These are phyloP conservation scores for Dothideomycetes sp. DNA, from an alignment of 2,329 filamentous ascomycete genomes.

Conservation along the genomic window DNA sequence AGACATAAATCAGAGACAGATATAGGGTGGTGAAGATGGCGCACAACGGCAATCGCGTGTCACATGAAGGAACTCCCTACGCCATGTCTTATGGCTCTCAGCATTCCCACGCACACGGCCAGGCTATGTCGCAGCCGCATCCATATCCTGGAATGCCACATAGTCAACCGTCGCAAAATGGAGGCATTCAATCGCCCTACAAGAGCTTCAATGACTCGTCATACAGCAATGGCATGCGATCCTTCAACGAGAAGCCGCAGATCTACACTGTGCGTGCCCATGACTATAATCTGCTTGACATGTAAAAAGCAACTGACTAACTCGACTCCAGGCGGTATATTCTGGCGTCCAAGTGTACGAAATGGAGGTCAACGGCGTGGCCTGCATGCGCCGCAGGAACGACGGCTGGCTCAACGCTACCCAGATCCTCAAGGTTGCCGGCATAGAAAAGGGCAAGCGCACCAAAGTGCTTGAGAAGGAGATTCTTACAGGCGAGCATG, in stretches of 20 bases:
- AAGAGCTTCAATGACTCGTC: slow-evolving; percentile 6
- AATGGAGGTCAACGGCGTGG: slow-evolving; percentile 89
- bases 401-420: slow-evolving; percentile 98
- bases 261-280: slow-evolving; percentile 35
- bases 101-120: slow-evolving; percentile 1
- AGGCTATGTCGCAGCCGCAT: not conserved
- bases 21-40: too few species aligned
- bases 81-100: slow-evolving; percentile 8
- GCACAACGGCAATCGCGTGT: slow-evolving; percentile 2
- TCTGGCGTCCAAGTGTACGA: slow-evolving; percentile 96
- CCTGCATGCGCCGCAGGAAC: slow-evolving; percentile 88
- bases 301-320: slow-evolving; percentile 2
- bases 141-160: slow-evolving; percentile 2
- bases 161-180: not conserved
- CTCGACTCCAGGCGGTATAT: slow-evolving; percentile 60
- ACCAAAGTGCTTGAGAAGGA: slow-evolving; percentile 98
- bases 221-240: slow-evolving; percentile 8
- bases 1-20: too few species aligned
- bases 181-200: slow-evolving; percentile 3
- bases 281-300: not conserved
- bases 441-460: slow-evolving; percentile 92
- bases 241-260: slow-evolving; percentile 27
- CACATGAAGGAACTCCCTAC: slow-evolving; percentile 2
- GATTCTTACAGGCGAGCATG: slow-evolving; percentile 89
- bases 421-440: slow-evolving; percentile 94